phyloP scores from a whole-genome alignment of 2,329 filamentous ascomycete species.

The Sporothrix protearum region DNA sequence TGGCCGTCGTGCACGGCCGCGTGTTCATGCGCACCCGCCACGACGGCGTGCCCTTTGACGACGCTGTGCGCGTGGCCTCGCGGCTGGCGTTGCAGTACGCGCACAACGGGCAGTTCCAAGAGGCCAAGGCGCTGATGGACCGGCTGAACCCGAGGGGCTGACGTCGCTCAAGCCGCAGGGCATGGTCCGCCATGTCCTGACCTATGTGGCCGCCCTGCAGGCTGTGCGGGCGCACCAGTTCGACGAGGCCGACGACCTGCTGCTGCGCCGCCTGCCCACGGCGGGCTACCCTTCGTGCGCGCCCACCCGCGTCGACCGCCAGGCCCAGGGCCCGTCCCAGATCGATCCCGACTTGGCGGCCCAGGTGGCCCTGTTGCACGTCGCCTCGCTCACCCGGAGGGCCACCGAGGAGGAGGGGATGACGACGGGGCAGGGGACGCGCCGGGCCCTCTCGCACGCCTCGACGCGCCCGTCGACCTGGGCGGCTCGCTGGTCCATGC shows the following conservation, averaged over 20 bases:
- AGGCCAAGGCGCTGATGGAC: slow-evolving; percentile 56
- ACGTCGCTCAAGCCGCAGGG: slow-evolving; percentile 23
- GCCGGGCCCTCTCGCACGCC: too few relatives aligned
- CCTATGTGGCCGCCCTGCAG: slow-evolving; percentile 21
- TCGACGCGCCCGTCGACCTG: not conserved
- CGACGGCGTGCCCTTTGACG: slow-evolving; percentile 60
- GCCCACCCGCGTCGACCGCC: not conserved
- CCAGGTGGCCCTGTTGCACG: slow-evolving; percentile 49
- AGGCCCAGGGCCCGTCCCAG: slow-evolving; percentile 37
- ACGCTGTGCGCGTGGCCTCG: slow-evolving; percentile 71
- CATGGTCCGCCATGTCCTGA: slow-evolving; percentile 23
- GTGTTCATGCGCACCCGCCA: slow-evolving; percentile 72
- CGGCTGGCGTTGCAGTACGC: slow-evolving; percentile 65
- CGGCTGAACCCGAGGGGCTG: slow-evolving; percentile 28
- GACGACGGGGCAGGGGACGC: not conserved
- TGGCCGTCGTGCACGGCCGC: slow-evolving; percentile 62
- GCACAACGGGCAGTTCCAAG: slow-evolving; percentile 65
- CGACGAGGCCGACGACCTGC: slow-evolving; percentile 26
- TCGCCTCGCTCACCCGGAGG: slow-evolving; percentile 50
- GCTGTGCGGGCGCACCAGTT: slow-evolving; percentile 24
- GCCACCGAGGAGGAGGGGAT: slow-evolving; percentile 34
- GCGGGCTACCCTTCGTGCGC: slow-evolving; percentile 24
- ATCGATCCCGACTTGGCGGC: slow-evolving; percentile 52
- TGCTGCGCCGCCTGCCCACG: slow-evolving; percentile 23
- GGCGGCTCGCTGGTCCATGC: slow-evolving; percentile 20